Evolutionary conservation across 108 stramenopile genomes (phyloP).

Genomic region (Aurantiochytrium sp.): DNA sequence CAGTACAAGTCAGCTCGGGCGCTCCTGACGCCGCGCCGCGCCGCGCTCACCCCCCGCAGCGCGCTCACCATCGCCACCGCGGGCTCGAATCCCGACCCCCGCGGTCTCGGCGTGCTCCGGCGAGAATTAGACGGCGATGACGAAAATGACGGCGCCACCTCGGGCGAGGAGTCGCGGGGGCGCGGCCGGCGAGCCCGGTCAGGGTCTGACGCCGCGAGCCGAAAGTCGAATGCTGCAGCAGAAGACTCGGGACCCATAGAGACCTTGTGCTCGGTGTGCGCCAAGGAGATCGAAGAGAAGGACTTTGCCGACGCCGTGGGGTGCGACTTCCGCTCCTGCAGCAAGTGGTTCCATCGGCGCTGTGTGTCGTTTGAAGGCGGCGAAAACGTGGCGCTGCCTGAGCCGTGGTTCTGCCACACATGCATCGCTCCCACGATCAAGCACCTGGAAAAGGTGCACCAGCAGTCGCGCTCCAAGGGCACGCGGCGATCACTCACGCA

Average conservation of each 20-base stretch:
- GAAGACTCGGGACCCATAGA: too few relatives aligned
- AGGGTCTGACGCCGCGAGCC: too few relatives aligned
- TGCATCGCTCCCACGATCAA: neutral
- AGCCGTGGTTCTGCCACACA: neutral
- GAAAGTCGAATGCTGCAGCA: too few relatives aligned
- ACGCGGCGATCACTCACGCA: neutral
- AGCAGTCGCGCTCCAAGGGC: constrained; percentile 5
- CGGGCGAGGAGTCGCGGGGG: too few relatives aligned
- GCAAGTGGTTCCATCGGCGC: neutral
- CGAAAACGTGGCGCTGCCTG: neutral
- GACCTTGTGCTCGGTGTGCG: neutral
- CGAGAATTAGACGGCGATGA: too few relatives aligned
- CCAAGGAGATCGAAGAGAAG: neutral
- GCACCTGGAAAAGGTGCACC: neutral
- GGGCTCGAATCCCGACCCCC: too few relatives aligned
- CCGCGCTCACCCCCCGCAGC: neutral
- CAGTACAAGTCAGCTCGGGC: neutral
- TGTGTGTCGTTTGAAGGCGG: neutral
- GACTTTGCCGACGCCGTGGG: neutral
- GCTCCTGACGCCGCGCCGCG: neutral
- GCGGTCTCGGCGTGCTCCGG: too few relatives aligned
- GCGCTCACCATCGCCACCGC: neutral
- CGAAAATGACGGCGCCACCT: too few relatives aligned
- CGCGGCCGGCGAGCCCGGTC: too few relatives aligned
- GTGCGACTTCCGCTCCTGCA: neutral